Conservation (phyloP, 805 yeast genomes). For the Candida piceae region DNA sequence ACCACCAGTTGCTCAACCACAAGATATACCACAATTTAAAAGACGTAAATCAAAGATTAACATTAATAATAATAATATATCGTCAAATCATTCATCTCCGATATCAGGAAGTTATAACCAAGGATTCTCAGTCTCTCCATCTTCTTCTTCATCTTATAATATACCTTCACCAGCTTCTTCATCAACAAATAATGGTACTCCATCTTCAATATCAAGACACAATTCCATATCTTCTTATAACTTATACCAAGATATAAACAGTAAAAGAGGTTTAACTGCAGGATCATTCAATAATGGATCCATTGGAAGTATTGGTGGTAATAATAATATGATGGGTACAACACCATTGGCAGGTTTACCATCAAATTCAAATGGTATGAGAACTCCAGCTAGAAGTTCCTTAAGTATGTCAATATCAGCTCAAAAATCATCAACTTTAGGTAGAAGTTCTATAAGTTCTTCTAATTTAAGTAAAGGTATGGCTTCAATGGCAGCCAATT, state of each 20-base stretch:
- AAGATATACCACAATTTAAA: slow-evolving; percentile 28
- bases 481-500: slow-evolving; percentile 6
- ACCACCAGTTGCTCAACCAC: slow-evolving; percentile 21
- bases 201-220: slow-evolving; percentile 21
- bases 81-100: slow-evolving; percentile 29
- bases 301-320: no score
- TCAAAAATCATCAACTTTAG: slow-evolving; percentile 8
- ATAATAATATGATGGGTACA: no score
- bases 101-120: slow-evolving; percentile 5
- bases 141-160: no score
- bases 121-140: slow-evolving; percentile 9
- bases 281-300: not conserved
- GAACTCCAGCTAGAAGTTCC: slow-evolving; percentile 1
- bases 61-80: slow-evolving; percentile 1
- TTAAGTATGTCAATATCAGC: not conserved
- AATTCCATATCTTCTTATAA: slow-evolving; percentile 23
- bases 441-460: slow-evolving; percentile 10
- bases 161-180: no score
- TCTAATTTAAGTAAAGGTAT: slow-evolving; percentile 16
- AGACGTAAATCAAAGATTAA: slow-evolving; percentile 26
- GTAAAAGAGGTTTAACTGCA: slow-evolving; percentile 22
- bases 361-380: not conserved
- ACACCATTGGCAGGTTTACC: slow-evolving; percentile 4
- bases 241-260: slow-evolving; percentile 24
- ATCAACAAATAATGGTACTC: no score